These are phyloP conservation scores for Cystofilobasidium macerans DNA, from an alignment of 768 basidiomycete species.

Conservation along the genomic window DNA sequence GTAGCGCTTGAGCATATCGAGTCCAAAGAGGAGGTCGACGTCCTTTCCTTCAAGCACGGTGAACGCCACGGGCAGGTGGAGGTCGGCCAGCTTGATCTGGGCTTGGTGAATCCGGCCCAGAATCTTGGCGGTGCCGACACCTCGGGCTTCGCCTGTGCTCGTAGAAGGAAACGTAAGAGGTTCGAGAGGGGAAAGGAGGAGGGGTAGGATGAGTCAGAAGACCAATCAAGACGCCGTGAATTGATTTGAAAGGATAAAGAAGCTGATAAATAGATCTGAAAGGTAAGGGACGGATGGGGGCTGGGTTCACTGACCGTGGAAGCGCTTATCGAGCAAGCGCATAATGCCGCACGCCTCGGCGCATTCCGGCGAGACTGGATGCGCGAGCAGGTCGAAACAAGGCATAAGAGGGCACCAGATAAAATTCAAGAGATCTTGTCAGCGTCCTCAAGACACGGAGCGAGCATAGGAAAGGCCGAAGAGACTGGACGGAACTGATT, in stretches of 20 bases:
- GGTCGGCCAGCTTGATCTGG: slow-evolving; percentile 73
- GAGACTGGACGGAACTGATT: slow-evolving; percentile 70
- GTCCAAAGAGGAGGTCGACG: slow-evolving; percentile 88
- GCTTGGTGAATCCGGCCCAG: slow-evolving; percentile 88
- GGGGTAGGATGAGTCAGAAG: too few relatives aligned
- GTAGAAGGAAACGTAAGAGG: slow-evolving; percentile 41
- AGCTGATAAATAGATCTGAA: too few relatives aligned
- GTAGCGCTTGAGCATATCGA: slow-evolving; percentile 99
- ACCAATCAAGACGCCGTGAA: too few relatives aligned
- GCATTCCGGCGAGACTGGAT: slow-evolving; percentile 84
- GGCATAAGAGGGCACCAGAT: background rate
- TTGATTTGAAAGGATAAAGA: too few relatives aligned
- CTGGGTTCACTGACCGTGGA: background rate
- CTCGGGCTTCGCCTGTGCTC: slow-evolving; percentile 76
- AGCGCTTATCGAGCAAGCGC: slow-evolving; percentile 16
- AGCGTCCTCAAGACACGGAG: too few relatives aligned
- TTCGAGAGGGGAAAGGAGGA: too few relatives aligned
- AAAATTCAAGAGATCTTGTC: too few relatives aligned
- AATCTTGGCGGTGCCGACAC: slow-evolving; percentile 89
- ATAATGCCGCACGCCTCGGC: slow-evolving; percentile 67
- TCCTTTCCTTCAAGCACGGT: slow-evolving; percentile 93
- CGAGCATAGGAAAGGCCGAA: background rate
- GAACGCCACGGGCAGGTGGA: slow-evolving; percentile 78
- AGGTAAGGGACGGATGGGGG: background rate
- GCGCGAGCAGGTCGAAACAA: slow-evolving; percentile 12